phyloP scores from a whole-genome alignment of 208 protist genomes.

The Phytomonas francai region DNA sequence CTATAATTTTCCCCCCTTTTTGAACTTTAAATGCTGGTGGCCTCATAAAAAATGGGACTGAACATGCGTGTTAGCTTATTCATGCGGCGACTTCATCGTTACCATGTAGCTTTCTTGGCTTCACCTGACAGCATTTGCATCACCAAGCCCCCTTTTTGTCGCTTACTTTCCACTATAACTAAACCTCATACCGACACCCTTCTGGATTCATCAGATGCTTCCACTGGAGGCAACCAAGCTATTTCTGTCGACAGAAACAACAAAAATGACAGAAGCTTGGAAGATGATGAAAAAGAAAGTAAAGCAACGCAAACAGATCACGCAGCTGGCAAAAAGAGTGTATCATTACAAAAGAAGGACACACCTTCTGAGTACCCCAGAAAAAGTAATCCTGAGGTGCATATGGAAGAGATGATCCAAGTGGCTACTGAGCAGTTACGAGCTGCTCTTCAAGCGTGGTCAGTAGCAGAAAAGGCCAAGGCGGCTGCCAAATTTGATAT shows the following conservation, averaged over 20 bases:
- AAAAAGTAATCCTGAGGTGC: neutral
- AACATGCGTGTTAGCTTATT: neutral
- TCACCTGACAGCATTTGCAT: neutral
- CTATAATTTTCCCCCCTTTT: neutral
- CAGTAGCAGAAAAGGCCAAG: slow-evolving; percentile 22
- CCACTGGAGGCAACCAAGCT: neutral
- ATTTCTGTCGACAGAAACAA: neutral
- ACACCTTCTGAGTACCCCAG: neutral
- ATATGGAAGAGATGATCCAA: slow-evolving; percentile 8
- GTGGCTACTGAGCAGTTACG: slow-evolving; percentile 17
- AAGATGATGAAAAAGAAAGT: neutral
- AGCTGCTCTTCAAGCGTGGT: slow-evolving; percentile 18
- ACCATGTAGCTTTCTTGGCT: neutral
- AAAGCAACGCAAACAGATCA: neutral
- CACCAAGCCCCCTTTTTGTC: neutral
- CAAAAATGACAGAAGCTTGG: neutral
- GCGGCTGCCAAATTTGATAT: neutral
- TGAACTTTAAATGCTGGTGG: neutral
- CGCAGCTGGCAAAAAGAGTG: neutral
- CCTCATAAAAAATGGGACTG: neutral
- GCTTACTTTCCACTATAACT: neutral
- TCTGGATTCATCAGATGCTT: neutral
- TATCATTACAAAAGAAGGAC: neutral
- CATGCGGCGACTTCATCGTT: neutral
- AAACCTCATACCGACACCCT: neutral